Base-by-base conservation (phyloP, 2,329 filamentous ascomycete species). In the Lasiodiplodia sp. region DNA sequence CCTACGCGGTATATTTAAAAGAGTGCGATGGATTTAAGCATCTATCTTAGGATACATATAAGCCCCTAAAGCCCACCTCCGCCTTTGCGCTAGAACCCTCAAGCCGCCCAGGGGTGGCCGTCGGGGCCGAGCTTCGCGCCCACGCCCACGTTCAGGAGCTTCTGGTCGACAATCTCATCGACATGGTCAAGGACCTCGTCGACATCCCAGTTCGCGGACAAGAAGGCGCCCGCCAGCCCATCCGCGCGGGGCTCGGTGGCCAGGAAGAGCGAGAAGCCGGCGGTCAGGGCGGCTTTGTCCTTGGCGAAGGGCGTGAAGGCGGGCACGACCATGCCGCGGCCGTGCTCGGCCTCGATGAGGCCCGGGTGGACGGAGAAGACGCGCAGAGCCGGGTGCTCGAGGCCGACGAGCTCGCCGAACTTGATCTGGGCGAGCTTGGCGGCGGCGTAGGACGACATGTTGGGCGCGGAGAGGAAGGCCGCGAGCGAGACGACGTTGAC, bases 191-290 rank as follows among this genome's bases (percentile, higher is more conserved):
- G 70, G 68, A 78, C 69, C 71, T 78, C 74, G 16, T 71, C 69
- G 47, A 76, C 70, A 71, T 79, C 76, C 76, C 76, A 78, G n/a
- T 73, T 77, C 4, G 72, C 73, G 64, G 71, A 73, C 38, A 74
- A 38, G 40, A 73, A 38, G 63, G 53, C 44, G 68, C 73, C 44
- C 63, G 65, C 55, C 53, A 73, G 21, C 31, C 62, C 70, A 34
- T 74, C 70, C 3, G 71, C 73, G 44, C 69, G 44, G 2, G 70
- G 68, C 12, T 28, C 28, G 28, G 64, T 73, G 55, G 65, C 51
- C 21, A 73, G 62, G 53, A 70, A 73, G 49, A 74, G 49, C 0
- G 77, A 75, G 11, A 79, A 69, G 51, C 76, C 77, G 1, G 75
- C 79, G 1, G 77, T 74, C 49, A 80, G 71, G 2, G 70, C 72